Evolutionary conservation across 495 filamentous ascomycete genomes (phyloP).

Genomic region (Penicillium tannophilum): DNA sequence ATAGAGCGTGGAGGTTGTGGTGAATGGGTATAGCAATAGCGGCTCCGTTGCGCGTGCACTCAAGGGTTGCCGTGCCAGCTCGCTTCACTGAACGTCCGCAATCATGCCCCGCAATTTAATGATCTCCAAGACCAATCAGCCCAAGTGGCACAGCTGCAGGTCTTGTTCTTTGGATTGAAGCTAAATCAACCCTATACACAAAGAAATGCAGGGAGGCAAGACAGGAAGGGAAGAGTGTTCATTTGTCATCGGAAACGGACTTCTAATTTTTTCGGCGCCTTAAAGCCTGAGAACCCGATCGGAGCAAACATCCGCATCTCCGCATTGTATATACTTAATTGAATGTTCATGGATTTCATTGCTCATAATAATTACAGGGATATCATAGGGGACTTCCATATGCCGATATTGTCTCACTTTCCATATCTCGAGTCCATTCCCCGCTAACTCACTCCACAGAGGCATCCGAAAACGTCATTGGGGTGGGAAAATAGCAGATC

Average conservation of each 20-base stretch:
- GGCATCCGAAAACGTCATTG: background rate
- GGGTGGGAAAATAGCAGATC: background rate
- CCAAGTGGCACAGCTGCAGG: background rate
- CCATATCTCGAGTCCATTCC: background rate
- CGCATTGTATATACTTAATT: background rate
- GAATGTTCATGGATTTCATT: background rate
- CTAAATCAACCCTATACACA: background rate
- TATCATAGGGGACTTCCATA: background rate
- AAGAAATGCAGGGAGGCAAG: background rate
- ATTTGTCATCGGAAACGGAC: slow-evolving; percentile 1
- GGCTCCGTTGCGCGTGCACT: slow-evolving; percentile 3
- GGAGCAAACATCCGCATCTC: background rate
- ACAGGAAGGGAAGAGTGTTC: background rate
- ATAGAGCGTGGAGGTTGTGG: background rate
- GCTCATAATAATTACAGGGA: slow-evolving; percentile 6
- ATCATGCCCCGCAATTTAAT: slow-evolving; percentile 7
- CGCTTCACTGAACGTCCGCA: slow-evolving; percentile 8
- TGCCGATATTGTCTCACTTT: background rate
- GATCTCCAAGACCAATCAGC: background rate
- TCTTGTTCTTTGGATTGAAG: background rate
- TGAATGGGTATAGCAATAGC: slow-evolving; percentile 9
- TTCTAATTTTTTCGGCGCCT: slow-evolving; percentile 1
- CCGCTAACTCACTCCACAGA: background rate
- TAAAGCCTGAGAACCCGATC: background rate
- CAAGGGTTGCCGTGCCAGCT: slow-evolving; percentile 25